Evolutionary conservation across 495 filamentous ascomycete genomes (phyloP), one percentile per base, ranked within the genome.

Genomic region (Penicillium coffeae): DNA sequence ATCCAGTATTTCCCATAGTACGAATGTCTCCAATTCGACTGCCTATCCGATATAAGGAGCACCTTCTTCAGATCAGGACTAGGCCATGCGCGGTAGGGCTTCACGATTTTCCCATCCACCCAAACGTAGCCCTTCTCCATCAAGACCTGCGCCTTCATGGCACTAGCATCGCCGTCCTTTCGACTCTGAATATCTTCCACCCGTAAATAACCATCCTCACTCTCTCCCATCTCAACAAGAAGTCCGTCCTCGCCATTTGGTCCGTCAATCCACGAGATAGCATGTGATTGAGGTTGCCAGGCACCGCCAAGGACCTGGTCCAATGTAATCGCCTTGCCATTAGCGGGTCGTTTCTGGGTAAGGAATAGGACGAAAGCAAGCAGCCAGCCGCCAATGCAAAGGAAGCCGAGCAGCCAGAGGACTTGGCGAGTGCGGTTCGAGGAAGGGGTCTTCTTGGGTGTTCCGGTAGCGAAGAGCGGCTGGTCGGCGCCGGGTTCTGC

Each of bases 1-100:
- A 98, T 84, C 88, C 89, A 98, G 65, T 95, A 98, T 12, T 77
- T 71, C 0, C 83, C 92, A 39, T 79, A 87, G 53, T 77, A 91
- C 0, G 91, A 96, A 66, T 96, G 84, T 54, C 93, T 79, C 90
- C 90, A 98, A 56, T 94, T 91, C 47, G 79, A 77, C 63, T 75
- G 62, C 3, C 72, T 56, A 33, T 89, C 73, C 3, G 90, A 91
- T 32, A 83, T 73, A 22, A 96, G 67, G 48, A 98, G 71, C 2
- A 98, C 90, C 51, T 85, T 91, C 63, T 86, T 86, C 52, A 95
- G 68, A 62, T 97, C 80, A 21, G 82, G 78, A 58, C 89, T 96
- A 3, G 91, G 90, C 79, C 79, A 88, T 6, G 83, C 78, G 48
- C 75, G 68, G 20, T 56, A 62, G 8, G 85, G 81, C 2, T 42